Conservation (phyloP, 1,139 yeast genomes). For the Diutina pseudorugosa region DNA sequence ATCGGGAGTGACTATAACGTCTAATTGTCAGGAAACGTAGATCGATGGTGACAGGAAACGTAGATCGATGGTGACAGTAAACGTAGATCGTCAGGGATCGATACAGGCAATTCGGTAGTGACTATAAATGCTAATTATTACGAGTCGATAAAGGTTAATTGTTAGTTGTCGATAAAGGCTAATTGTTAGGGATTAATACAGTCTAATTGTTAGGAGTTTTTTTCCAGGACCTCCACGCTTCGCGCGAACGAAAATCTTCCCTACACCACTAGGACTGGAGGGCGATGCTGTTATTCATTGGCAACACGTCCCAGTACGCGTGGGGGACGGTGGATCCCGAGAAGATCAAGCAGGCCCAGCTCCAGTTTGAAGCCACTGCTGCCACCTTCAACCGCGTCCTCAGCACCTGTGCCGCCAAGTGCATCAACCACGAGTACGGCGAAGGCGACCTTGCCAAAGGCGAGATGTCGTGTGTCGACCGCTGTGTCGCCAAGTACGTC, state of each 20-base stretch:
- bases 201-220: background rate
- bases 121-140: no score
- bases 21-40: no score
- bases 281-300: conserved; percentile 53
- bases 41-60: no score
- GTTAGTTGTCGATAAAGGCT: no score
- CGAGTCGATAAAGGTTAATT: no score
- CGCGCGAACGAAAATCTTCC: background rate
- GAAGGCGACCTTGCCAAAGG: conserved; percentile 75
- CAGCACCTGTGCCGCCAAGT: conserved; percentile 49
- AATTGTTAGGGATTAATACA: no score
- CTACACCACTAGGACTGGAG: background rate
- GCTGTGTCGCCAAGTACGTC: conserved; percentile 70
- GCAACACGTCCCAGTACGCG: conserved; percentile 29
- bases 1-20: no score
- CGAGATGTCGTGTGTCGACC: conserved; percentile 59
- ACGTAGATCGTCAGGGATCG: no score
- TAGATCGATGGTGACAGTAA: no score
- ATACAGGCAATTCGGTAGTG: no score
- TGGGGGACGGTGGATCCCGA: conserved; percentile 46
- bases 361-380: conserved; percentile 66
- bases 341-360: conserved; percentile 56
- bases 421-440: conserved; percentile 63
- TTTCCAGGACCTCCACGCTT: background rate
- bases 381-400: conserved; percentile 52